Conservation (phyloP, 2,329 filamentous ascomycete genomes). For the Madurella mycetomatis region DNA sequence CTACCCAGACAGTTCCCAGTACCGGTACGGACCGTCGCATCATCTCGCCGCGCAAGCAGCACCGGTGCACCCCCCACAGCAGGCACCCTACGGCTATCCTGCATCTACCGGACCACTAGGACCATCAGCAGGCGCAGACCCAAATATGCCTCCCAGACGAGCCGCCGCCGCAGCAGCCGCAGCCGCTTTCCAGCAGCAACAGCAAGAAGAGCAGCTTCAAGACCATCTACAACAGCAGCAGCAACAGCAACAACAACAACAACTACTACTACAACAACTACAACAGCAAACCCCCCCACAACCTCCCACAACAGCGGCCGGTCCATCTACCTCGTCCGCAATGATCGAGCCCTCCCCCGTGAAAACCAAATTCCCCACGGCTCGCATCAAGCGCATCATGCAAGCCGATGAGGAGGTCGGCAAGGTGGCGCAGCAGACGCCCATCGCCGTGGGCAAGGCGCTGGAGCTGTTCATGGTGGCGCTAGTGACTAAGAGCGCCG, state of each 20-base stretch:
- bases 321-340: background rate
- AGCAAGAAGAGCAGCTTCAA: background rate
- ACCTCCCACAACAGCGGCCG: background rate
- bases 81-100: conserved; percentile 3
- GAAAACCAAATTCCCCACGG: conserved; percentile 93
- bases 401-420: conserved; percentile 98
- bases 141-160: conserved; percentile 12
- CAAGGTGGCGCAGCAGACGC: conserved; percentile 96
- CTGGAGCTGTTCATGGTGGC: conserved; percentile 97
- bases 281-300: background rate
- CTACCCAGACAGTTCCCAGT: conserved; percentile 5
- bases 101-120: background rate
- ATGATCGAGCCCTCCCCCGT: conserved; percentile 65
- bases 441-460: conserved; percentile 91
- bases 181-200: background rate
- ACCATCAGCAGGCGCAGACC: background rate
- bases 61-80: conserved; percentile 5
- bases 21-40: conserved; percentile 6
- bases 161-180: conserved; percentile 30
- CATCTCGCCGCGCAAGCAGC: conserved; percentile 25
- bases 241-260: background rate
- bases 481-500: conserved; percentile 81
- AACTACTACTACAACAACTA: background rate
- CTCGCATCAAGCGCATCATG: conserved; percentile 98
- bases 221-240: background rate